Evolutionary conservation across 1,139 yeast species (phyloP), one percentile per base, ranked within the genome.

Genomic region (Sugiyamaella castrensis): DNA sequence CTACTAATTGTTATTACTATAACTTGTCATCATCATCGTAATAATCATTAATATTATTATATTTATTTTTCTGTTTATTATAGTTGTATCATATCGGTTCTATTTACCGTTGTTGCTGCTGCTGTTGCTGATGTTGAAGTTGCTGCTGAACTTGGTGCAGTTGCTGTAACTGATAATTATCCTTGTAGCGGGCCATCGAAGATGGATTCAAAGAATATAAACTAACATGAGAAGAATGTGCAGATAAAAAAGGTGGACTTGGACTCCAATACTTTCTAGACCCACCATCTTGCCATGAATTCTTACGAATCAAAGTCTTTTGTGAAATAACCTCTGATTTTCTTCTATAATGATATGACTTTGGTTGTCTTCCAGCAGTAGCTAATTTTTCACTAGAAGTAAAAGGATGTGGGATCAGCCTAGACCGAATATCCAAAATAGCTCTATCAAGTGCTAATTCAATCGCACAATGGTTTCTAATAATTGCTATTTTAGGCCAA

Each of bases 401-500:
- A 15, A 46, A 40, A 4, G 46, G 47, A 24, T 47, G 40, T 26
- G 73, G 69, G 8, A 87, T 78, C 31, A 87, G 71, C 50, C 88
- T 72, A 4, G 94, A 83, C 54, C 92, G 75, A 50, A 89, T 68
- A 8, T 70, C 64, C 19, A 82, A 75, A 5, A 91, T 88, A 3
- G 95, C 86, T 53, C 77, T 79, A 67, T 91, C 98, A 40, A 92
- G 70, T 0, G 91, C 87, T 66, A 91, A 84, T 61, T 92, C 98
- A 36, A 89, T 81, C 0, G 92, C 83, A 65, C 96, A 88, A 62
- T 88, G 96, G 64, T 91, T 91, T 56, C 83, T 77, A 43, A 91
- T 87, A 35, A 89, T 76, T 1, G 95, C 80, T 2, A 91, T 69
- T 61, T 87, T 87, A 0, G 96, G 95, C 97, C 98, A 92, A 0